Evolutionary conservation across 2,329 filamentous ascomycete genomes (phyloP), one percentile per base, ranked within the genome.

Genomic region (Cryphonectria naterciae): DNA sequence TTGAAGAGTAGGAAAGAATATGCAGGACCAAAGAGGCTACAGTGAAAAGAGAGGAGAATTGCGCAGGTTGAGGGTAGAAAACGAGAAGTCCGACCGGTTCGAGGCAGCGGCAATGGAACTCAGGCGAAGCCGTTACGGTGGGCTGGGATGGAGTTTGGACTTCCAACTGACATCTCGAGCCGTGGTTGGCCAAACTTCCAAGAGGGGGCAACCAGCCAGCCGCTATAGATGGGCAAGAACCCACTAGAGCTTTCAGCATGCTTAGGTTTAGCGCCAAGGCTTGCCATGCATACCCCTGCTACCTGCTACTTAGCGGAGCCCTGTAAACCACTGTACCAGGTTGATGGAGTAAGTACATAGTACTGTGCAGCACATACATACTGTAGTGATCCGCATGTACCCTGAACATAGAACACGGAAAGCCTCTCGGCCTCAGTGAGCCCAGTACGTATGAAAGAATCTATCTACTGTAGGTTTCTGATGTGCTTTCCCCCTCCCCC

Each of bases 161-260:
- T 13, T 58, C 28, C 25, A 32, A 17, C 25, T 58, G 54, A 49
- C 46, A 8, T 49, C 46, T 49, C 2, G 52, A 56, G 25, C 25
- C 25, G 25, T 56, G 52, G 52, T 56, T 56, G 52, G 52, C n/a
- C n/a, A 1, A 49, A n/a, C 19, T 49, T 22, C 41, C 22, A 49
- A 49, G 46, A 49, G 54, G 54, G 54, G 54, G 15, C 25, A 28
- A 7, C 54, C 54, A 49, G 46, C 46, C 22, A 49, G 46, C 46
- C 46, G 46, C 22, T 49, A 19, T 49, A 7, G 46, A 35, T 19
- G 5, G 54, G 28, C 15, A 19, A 19, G 54, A 32, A 58, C 28
- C 54, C 54, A 58, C 54, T 58, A 58, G 54, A 58, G 54, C 54
- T 58, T 56, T 19, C 54, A 58, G 28, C 28, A 15, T 32, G 35